Conservation (phyloP, 257 asterid species). For the Jacaranda copaia region DNA sequence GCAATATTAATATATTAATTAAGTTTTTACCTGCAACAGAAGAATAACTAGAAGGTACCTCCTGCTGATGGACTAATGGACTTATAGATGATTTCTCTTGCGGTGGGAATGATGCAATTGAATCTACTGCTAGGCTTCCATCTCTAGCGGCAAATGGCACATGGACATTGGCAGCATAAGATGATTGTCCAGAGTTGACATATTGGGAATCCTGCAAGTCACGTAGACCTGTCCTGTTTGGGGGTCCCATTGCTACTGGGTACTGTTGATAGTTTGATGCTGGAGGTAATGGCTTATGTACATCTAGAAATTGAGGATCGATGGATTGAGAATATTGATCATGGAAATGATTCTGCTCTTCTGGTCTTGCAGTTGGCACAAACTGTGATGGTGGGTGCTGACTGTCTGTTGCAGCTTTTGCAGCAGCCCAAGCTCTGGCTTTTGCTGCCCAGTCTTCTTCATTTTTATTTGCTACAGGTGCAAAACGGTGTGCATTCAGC, state of each 20-base stretch:
- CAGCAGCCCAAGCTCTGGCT: slow-evolving; percentile 99
- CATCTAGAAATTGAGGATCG: slow-evolving; percentile 58
- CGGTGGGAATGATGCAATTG: slow-evolving; percentile 56
- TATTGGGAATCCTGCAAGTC: slow-evolving; percentile 58
- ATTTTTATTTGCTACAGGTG: slow-evolving; percentile 61
- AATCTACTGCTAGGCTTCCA: slow-evolving; percentile 64
- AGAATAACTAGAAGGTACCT: slow-evolving; percentile 99
- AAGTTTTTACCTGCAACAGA: slow-evolving; percentile 95
- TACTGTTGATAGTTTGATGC: slow-evolving; percentile 62
- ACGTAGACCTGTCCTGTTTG: slow-evolving; percentile 47
- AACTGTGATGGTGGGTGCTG: slow-evolving; percentile 65
- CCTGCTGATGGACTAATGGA: slow-evolving; percentile 94
- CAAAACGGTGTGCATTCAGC: slow-evolving; percentile 39
- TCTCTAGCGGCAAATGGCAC: slow-evolving; percentile 57
- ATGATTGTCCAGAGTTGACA: slow-evolving; percentile 55
- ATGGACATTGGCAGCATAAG: slow-evolving; percentile 52
- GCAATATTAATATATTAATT: slow-evolving; percentile 54
- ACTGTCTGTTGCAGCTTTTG: slow-evolving; percentile 69
- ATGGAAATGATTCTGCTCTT: slow-evolving; percentile 59
- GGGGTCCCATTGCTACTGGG: slow-evolving; percentile 50
- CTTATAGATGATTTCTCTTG: slow-evolving; percentile 64
- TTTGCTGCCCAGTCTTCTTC: slow-evolving; percentile 97
- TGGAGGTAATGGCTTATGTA: slow-evolving; percentile 46
- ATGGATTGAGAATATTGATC: slow-evolving; percentile 60
- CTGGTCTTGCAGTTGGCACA: slow-evolving; percentile 58